Percentiles rank a stretch among this genome's conserved stretches.
phyloP scores from a whole-genome alignment of 163 green algal genomes.

The Prototheca wickerhamii region DNA sequence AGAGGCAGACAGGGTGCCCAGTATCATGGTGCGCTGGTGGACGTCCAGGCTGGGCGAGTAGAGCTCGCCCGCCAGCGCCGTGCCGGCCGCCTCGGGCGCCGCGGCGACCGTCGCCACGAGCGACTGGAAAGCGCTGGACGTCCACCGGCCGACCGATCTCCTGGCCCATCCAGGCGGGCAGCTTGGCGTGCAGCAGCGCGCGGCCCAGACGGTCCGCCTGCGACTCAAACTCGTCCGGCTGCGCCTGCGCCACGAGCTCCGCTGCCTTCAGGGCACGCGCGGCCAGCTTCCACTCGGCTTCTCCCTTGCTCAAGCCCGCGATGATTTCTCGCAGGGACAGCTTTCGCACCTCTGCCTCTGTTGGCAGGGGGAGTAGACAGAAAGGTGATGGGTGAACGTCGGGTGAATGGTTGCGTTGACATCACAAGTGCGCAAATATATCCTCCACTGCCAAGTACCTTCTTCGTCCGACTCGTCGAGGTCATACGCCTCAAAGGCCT shows the following conservation, averaged over 20 bases:
- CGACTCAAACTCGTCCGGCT: background rate
- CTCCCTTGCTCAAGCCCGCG: background rate
- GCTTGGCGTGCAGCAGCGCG: constrained; percentile 1
- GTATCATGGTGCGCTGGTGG: constrained; percentile 45
- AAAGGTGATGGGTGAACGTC: background rate
- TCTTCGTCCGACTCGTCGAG: no score
- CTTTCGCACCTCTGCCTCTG: background rate
- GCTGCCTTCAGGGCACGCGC: background rate
- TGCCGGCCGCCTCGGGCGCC: constrained; percentile 31
- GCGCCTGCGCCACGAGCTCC: background rate
- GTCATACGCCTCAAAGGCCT: background rate
- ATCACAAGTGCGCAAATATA: no score
- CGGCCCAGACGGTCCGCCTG: background rate
- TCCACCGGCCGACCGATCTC: background rate
- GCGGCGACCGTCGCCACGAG: constrained; percentile 47
- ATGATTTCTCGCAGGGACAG: background rate
- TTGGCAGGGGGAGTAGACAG: background rate
- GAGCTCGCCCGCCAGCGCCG: constrained; percentile 44
- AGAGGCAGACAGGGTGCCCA: constrained; percentile 1
- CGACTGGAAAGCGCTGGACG: background rate
- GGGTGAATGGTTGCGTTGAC: background rate
- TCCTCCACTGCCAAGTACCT: no score
- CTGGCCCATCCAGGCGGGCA: constrained; percentile 1
- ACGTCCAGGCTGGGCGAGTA: constrained; percentile 72
- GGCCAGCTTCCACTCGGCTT: background rate